Conservation (phyloP, 768 basidiomycete genomes). For the Suillus clintonianus region DNA sequence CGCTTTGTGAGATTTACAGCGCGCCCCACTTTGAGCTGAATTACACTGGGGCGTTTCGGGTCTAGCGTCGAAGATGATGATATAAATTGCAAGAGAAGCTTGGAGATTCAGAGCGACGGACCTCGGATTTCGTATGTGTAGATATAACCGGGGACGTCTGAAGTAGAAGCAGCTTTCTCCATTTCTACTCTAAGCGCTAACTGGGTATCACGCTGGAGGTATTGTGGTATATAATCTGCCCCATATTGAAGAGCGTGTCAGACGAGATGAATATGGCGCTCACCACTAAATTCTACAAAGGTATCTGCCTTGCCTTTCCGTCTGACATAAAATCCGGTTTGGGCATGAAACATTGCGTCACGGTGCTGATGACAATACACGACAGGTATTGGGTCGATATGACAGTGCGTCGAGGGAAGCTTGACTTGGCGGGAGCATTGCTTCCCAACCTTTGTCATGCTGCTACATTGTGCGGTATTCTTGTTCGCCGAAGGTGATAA, state of each 20-base stretch:
- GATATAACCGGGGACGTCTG: conserved; percentile 75
- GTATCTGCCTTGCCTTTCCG: conserved; percentile 37
- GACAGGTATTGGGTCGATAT: conserved; percentile 27
- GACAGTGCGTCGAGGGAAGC: conserved; percentile 29
- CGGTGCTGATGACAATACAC: conserved; percentile 69
- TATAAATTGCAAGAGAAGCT: conserved; percentile 8
- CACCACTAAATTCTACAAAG: conserved; percentile 64
- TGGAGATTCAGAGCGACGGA: conserved; percentile 29
- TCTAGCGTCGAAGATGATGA: conserved; percentile 23
- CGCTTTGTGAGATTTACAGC: conserved; percentile 72
- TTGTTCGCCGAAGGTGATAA: conserved; percentile 18
- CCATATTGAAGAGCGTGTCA: conserved; percentile 6
- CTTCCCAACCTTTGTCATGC: conserved; percentile 63
- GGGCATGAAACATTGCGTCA: conserved; percentile 48
- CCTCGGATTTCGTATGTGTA: conserved; percentile 82
- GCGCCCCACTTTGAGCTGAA: conserved; percentile 80
- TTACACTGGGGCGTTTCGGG: conserved; percentile 34
- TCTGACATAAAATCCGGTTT: conserved; percentile 59
- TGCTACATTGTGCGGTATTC: conserved; percentile 53
- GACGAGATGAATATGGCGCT: conserved; percentile 12
- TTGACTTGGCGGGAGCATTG: conserved; percentile 65
- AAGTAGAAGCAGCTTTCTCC: conserved; percentile 50
- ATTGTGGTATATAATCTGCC: conserved; percentile 70
- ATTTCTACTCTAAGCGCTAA: conserved; percentile 55
- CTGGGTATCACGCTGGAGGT: conserved; percentile 63